These are phyloP conservation scores for Aspergillus eucalypticola DNA, from an alignment of 2,329 filamentous ascomycete genomes.

Conservation along the genomic window DNA sequence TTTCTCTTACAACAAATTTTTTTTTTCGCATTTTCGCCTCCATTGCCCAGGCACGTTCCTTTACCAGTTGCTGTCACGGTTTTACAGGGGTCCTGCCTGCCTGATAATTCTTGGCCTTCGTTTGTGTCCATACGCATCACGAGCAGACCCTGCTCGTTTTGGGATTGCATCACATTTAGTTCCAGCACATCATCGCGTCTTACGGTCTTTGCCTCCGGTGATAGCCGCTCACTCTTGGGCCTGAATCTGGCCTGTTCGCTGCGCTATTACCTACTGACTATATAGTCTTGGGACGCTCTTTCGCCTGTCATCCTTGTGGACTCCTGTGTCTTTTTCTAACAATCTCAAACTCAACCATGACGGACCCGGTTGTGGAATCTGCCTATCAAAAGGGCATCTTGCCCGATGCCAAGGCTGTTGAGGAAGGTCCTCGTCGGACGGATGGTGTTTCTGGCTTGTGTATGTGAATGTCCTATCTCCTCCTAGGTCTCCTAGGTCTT, in stretches of 20 bases:
- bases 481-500: not conserved
- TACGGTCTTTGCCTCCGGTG: constrained; percentile 15
- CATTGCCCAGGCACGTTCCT: too few relatives aligned
- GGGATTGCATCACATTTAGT: constrained; percentile 34
- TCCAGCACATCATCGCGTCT: constrained; percentile 31
- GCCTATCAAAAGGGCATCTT: constrained; percentile 21
- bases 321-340: too few relatives aligned
- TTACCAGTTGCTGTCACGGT: not conserved
- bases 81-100: constrained; percentile 2
- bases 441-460: constrained; percentile 38
- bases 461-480: constrained; percentile 18
- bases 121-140: constrained; percentile 4
- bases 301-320: too few relatives aligned
- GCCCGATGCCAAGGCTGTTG: constrained; percentile 25
- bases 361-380: constrained; percentile 15
- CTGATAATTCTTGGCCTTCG: constrained; percentile 1
- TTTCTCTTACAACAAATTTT: not conserved
- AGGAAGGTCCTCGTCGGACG: constrained; percentile 27
- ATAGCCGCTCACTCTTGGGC: constrained; percentile 7
- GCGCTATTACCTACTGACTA: constrained; percentile 1
- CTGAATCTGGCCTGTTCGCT: not conserved
- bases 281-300: not conserved
- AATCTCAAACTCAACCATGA: constrained; percentile 9
- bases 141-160: constrained; percentile 25
- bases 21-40: too few relatives aligned